Base-by-base conservation (phyloP, 1,284 basidiomycete genomes). In the Schizopora paradoxa region DNA sequence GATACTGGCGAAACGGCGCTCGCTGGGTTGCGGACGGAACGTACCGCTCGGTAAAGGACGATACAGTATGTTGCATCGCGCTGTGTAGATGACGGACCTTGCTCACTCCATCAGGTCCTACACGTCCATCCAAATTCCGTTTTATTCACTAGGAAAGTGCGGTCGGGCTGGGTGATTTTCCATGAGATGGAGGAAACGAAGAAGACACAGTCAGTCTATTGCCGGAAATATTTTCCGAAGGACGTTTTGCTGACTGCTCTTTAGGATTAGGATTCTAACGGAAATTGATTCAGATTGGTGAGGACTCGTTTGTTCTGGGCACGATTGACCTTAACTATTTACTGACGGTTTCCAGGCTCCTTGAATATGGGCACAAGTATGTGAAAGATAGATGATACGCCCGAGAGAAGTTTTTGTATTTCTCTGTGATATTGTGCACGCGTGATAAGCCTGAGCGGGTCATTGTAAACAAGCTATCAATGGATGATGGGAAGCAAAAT, bases 151-250 rank as follows among this genome's bases (percentile, higher is more conserved):
- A 73, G 96, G 29, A 91, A 88, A 56, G 88, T 95, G 1, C 73
- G 80, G 13, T 86, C 86, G 0, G 89, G 89, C 7, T 99, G 91
- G 90, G 90, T 98, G 5, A 73, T 99, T 18, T 99, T 86, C 60
- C 91, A 96, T 60, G 94, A 99, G 62, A 86, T 98, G 65, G 81
- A 95, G 56, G 92, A 97, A 64, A 97, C 95, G 1, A 93, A 90
- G 54, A 97, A 95, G 65, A 83, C 78, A 22, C 84, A 88, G 86
- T 88, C 57, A 56, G 83, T 62, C 10, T 32, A 25, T 21, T 19
- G 2, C 16, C 33, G 8, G 18, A 10, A 48, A 11, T 11, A 11
- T 40, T 39, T 2, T 14, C 39, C 18, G 16, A 35, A 25, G 32
- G 18, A 35, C 21, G 42, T 42, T 16, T 47, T 54, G 45, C 58